Evolutionary conservation across 1,139 yeast species (phyloP), one percentile per base, ranked within the genome.

Genomic region (Geotrichum aggregatum): DNA sequence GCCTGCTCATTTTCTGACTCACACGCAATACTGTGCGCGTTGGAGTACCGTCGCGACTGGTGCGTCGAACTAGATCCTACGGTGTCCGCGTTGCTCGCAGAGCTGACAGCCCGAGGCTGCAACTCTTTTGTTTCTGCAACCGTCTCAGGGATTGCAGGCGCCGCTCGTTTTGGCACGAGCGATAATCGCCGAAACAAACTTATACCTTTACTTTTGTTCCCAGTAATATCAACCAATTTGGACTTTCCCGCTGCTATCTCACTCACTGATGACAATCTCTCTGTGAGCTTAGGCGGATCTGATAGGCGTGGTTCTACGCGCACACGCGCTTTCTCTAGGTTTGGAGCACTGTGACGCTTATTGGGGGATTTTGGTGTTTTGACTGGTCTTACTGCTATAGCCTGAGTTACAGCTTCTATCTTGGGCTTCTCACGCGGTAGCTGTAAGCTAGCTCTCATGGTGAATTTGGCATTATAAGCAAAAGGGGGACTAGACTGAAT

Each of bases 391-490:
- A 41, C 35, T 33, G 26, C 5, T 11, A 39, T 36, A 6, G 31
- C 31, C 2, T 31, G 34, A 6, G 18, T 39, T n/a, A 21, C 19
- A n/a, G 35, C 19, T 3, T 7, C 39, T 3, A 13, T 6, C 24
- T 33, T 31, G 2, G 36, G 36, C 19, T 39, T n/a, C 28, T 43
- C 33, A 3, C 26, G 26, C 19, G 47, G 47, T 39, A 43, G 31
- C 34, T 50, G 50, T 39, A 50, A 26, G 24, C 38, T 50, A n/a
- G 54, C 43, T 3, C 47, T 50, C 47, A 50, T 50, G 8, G 54
- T 50, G 18, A 50, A 50, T 36, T 50, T 40, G 6, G 50, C 48
- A 19, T 50, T 36, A 28, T 33, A 45, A n/a, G 52, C 43, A 40
- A 41, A 31, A 11, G 46, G 42, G 19, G 43, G 35, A 11, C 22